Base-by-base conservation (phyloP, 331 rosid species). In the Rosa hybrid region DNA sequence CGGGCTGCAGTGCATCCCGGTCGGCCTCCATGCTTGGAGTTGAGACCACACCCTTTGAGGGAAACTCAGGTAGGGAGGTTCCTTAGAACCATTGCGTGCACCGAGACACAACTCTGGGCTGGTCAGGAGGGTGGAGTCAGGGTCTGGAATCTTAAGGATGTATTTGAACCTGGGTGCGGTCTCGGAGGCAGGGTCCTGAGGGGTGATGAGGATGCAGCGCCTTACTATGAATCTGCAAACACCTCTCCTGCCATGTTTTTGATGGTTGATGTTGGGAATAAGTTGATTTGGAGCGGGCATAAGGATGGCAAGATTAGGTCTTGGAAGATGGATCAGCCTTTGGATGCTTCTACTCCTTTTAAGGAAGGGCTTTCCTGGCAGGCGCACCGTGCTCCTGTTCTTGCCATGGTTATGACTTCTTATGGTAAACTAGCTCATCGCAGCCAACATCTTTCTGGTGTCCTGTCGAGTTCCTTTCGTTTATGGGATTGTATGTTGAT, bases 311-410 rank as follows among this genome's bases (percentile, higher is more conserved):
- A 93, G 92, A 88, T 96, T 56, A 86, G 97, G 78, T 91, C 98
- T 3, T 93, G 99, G 99, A 91, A 84, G 85, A 86, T 85, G 91
- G 97, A 93, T 80, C 97, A 92, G 84, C 78, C 88, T 21, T 82
- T 86, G 78, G 86, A 84, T 77, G 82, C 74, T 39, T 46, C 83
- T 53, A 77, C 89, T 42, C 93, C 98, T 30, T 96, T 96, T 63
- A 96, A 90, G 91, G 99, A 96, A 83, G 99, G 97, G 48, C 98
- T 96, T 80, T 93, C 99, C 3, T 96, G 99, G 99, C 99, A 88
- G 84, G 99, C 97, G 5, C 97, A 96, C 53, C 90, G 90, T 25
- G 91, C 89, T 74, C 95, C 98, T 30, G 97, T 92, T 86, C 97
- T 89, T 79, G 84, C 98, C 81, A 78, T 96, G 83, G 86, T 87